These are phyloP conservation scores for Trichothecium roseum DNA, from an alignment of 2,329 filamentous ascomycete genomes.

Conservation along the genomic window DNA sequence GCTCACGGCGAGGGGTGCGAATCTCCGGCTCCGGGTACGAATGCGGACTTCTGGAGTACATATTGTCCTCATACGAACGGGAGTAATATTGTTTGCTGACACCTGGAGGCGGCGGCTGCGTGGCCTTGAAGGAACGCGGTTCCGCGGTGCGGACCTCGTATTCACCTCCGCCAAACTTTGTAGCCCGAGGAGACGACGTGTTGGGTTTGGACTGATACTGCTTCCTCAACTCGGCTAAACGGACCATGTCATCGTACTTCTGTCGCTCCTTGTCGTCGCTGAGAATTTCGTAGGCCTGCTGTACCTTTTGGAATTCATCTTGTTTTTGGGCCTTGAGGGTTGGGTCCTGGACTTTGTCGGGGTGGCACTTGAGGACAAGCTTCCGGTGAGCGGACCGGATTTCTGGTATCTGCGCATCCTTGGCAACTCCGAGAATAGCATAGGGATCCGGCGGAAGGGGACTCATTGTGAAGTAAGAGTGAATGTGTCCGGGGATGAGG, in stretches of 20 bases:
- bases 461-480: constrained; percentile 27
- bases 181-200: constrained; percentile 31
- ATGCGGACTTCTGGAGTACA: constrained; percentile 18
- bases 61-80: constrained; percentile 37
- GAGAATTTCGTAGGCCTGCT: constrained; percentile 86
- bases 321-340: constrained; percentile 67
- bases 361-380: constrained; percentile 78
- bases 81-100: constrained; percentile 24
- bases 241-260: constrained; percentile 70
- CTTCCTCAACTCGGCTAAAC: constrained; percentile 51
- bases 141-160: constrained; percentile 37
- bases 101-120: constrained; percentile 22
- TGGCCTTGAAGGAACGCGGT: constrained; percentile 7
- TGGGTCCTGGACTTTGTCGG: constrained; percentile 79
- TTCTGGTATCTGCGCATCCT: constrained; percentile 56
- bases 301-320: constrained; percentile 84
- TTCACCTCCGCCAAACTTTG: constrained; percentile 20
- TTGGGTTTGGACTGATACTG: constrained; percentile 31
- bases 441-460: constrained; percentile 65
- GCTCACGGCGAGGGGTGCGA: constrained; percentile 30
- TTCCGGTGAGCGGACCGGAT: constrained; percentile 79
- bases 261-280: constrained; percentile 62
- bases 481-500: background rate
- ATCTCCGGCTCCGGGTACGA: constrained; percentile 31
- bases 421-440: constrained; percentile 61